phyloP scores from a whole-genome alignment of 129 eudicot genomes.

The Pulicaria dysenterica region DNA sequence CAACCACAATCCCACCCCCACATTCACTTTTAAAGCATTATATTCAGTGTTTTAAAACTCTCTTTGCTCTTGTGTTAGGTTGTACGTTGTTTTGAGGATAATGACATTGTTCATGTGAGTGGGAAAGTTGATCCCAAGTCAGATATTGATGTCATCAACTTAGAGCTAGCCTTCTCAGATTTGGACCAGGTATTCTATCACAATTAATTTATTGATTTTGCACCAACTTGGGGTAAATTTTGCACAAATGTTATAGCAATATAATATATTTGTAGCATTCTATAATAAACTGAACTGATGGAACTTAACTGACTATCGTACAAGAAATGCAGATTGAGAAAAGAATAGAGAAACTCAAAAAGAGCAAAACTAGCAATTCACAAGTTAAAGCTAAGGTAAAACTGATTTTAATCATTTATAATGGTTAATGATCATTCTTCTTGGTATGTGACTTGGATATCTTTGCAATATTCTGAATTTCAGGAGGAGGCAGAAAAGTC shows the following conservation, averaged over 20 bases:
- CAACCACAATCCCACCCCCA: too few relatives aligned
- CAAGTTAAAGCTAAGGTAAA: slow-evolving; percentile 79
- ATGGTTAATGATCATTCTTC: neutral
- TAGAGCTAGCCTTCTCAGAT: slow-evolving; percentile 89
- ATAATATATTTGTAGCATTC: slow-evolving; percentile 14
- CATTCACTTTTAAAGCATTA: neutral
- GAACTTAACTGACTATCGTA: slow-evolving; percentile 39
- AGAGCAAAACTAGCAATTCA: slow-evolving; percentile 75
- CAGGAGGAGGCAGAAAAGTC: slow-evolving; percentile 98
- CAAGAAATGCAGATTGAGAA: slow-evolving; percentile 94
- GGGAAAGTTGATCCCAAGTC: slow-evolving; percentile 94
- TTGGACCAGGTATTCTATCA: slow-evolving; percentile 80
- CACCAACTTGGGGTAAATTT: neutral
- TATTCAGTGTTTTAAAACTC: neutral
- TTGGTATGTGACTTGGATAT: neutral
- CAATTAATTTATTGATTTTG: neutral
- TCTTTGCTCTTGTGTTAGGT: slow-evolving; percentile 51
- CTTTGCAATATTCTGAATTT: slow-evolving; percentile 23
- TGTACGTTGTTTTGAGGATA: slow-evolving; percentile 98
- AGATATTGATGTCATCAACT: slow-evolving; percentile 92
- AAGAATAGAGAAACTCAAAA: slow-evolving; percentile 89
- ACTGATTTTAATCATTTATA: neutral
- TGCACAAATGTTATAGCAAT: neutral
- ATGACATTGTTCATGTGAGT: slow-evolving; percentile 93
- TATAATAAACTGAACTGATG: slow-evolving; percentile 34